Evolutionary conservation across 305 asterid genomes (phyloP), one percentile per base, ranked within the genome.

Genomic region (Solanum hybrid): DNA sequence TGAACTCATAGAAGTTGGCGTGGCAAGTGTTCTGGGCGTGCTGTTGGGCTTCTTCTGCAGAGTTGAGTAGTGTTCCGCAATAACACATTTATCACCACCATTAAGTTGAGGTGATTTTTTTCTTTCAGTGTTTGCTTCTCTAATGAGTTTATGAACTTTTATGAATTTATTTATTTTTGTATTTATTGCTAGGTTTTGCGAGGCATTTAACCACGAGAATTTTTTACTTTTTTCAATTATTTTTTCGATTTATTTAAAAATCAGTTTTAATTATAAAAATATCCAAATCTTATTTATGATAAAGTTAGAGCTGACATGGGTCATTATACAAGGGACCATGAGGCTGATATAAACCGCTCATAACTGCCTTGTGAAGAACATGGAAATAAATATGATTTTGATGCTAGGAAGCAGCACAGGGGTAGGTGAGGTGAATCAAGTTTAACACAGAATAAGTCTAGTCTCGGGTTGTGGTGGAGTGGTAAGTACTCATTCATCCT

Each of bases 41-140:
- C 90, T 94, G 97, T 89, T 94, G 98, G 14, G 99, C 99, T 91
- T 95, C 99, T 89, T 93, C 97, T 85, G 94, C 96, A 7, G 99
- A 95, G 91, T 92, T 95, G 86, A 97, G 88, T 19, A 96, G 95
- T 88, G 95, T 90, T 36, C 98, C 98, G 85, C 99, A 96, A 91
- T 32, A 98, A 94, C 22, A 93, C 66, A 35, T 98, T 98, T 97
- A 56, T 56, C 4, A 95, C 95, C 37, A 66, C 78, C 51, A 72
- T 80, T 2, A 17, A 17, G n/a, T 56, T 17, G 69, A 69, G 78
- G 7, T 72, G 14, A 12, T 7, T 8, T 71, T 71, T 26, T 13
- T 4, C 32, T 24, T 40, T 42, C 66, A 56, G 13, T 19, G 10
- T 26, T 27, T 29, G 86, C 38, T 36, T 90, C 75, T 82, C 37